Evolutionary conservation across 495 filamentous ascomycete species (phyloP), one percentile per base, ranked within the genome.

Genomic region (Ramalina intermedia): DNA sequence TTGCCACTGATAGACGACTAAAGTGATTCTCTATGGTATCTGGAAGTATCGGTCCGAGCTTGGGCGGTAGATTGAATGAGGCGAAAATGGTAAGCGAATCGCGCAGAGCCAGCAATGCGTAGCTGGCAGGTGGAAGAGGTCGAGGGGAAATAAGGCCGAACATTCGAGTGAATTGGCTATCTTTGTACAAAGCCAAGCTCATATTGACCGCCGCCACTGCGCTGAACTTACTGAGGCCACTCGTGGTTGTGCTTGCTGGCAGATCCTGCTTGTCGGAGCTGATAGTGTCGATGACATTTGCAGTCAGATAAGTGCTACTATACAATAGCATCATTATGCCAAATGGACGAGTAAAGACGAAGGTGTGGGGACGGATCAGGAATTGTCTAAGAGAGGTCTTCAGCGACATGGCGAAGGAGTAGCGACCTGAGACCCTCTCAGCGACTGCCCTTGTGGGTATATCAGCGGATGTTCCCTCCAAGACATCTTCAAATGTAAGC

Each of bases 221-320:
- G 9, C 58, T 53, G 20, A 57, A 51, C 1, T 56, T 52, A 4
- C 54, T 13, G 23, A 56, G 55, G 26, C 53, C 48, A 2, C 58
- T 47, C 20, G 18, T 56, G 48, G 36, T 50, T 56, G 21, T 50
- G 1, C 79, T 63, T 47, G 75, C 71, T 45, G 79, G 68, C 37
- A 70, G 63, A 58, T 74, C 62, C 47, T 66, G 67, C 16, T 76
- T 51, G 2, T 82, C 87, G 4, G 85, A 82, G 42, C 78, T 46
- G 27, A 64, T 47, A 3, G 63, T 65, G 35, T 67, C 63, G 21
- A 57, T 45, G 7, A 52, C 47, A 45, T 67, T 67, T 18, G 65
- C 65, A 18, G 64, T 61, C 14, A 52, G 48, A 43, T 61, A 67
- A 1, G 65, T 67, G 11, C 61, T 55, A 26, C 52, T 61, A 20